phyloP scores from a whole-genome alignment of 1,139 yeast species.

The Sugiyamaella novakii region DNA sequence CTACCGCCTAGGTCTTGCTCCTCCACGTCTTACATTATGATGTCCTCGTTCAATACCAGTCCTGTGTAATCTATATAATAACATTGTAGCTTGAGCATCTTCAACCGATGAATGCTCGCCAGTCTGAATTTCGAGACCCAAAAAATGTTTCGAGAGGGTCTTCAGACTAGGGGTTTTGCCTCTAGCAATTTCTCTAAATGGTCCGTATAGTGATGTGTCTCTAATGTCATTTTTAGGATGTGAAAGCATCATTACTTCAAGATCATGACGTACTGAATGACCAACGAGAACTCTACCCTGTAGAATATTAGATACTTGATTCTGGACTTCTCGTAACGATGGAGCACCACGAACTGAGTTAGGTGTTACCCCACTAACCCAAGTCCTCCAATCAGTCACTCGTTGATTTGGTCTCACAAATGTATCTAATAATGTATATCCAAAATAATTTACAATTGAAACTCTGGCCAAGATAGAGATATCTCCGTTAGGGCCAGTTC shows the following conservation, averaged over 20 bases:
- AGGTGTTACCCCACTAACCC: conserved; percentile 89
- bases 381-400: conserved; percentile 90
- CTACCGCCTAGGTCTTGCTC: neutral
- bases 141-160: conserved; percentile 58
- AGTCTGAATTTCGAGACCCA: conserved; percentile 66
- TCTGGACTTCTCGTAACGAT: conserved; percentile 65
- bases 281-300: conserved; percentile 64
- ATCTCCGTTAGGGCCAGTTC: conserved; percentile 76
- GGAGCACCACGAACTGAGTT: conserved; percentile 67
- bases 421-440: conserved; percentile 67
- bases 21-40: conserved; percentile 6
- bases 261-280: conserved; percentile 81
- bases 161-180: conserved; percentile 77
- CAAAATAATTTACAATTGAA: conserved; percentile 81
- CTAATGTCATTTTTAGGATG: conserved; percentile 67
- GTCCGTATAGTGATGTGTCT: conserved; percentile 70
- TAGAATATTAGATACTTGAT: conserved; percentile 51
- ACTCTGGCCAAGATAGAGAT: conserved; percentile 78
- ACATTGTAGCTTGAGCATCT: conserved; percentile 88
- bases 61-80: conserved; percentile 63
- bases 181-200: conserved; percentile 58
- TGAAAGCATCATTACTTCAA: conserved; percentile 63
- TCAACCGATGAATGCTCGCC: conserved; percentile 86
- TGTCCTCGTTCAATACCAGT: conserved; percentile 29
- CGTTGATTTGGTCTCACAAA: conserved; percentile 73